Evolutionary conservation across 2,329 filamentous ascomycete genomes (phyloP), one percentile per base, ranked within the genome.

Genomic region (Scedosporium dehoogii): DNA sequence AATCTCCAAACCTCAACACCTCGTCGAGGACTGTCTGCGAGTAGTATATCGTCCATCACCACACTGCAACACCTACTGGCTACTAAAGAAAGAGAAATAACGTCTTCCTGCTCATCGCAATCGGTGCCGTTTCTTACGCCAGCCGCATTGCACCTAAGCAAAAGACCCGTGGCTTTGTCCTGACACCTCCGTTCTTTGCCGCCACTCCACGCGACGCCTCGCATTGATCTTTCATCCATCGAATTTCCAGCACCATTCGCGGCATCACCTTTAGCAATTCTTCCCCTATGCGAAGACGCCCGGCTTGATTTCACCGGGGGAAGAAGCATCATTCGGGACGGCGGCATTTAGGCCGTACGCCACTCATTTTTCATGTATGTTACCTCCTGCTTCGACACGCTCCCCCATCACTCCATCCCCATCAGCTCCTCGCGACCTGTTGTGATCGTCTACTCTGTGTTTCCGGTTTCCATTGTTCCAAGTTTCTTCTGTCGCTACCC

Each of bases 301-400:
- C 27, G 27, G 27, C 38, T 27, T 27, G 29, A 33, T 18, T 9
- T 60, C 29, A 25, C 56, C 38, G 23, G 42, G 58, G 48, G 44
- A 59, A 46, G 58, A 60, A 33, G 38, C 25, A 51, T 33, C 12
- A 53, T 48, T 51, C 48, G 48, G 58, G 58, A 33, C 42, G 58
- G 58, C 23, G 14, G 58, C 23, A 23, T 29, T 60, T 18, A 21
- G 12, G 44, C 44, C 58, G 58, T 44, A 51, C 58, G 29, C 58
- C 58, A 10, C 23, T 60, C 25, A 60, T 60, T 51, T 48, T 48
- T 60, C 21, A 60, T 60, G 58, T 60, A 60, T 33, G 58, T 38
- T 41, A 14, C 14, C 25, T 21, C 29, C n/a, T 48, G 38, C 25
- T 60, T 53, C 18, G 9, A 3, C 58, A 55, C 29, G n/a, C 10